Percentiles rank a stretch among this genome's conserved stretches.
Evolutionary conservation across 1,284 basidiomycete species (phyloP).

Genomic region (Pseudomicrostroma phylloplanum): DNA sequence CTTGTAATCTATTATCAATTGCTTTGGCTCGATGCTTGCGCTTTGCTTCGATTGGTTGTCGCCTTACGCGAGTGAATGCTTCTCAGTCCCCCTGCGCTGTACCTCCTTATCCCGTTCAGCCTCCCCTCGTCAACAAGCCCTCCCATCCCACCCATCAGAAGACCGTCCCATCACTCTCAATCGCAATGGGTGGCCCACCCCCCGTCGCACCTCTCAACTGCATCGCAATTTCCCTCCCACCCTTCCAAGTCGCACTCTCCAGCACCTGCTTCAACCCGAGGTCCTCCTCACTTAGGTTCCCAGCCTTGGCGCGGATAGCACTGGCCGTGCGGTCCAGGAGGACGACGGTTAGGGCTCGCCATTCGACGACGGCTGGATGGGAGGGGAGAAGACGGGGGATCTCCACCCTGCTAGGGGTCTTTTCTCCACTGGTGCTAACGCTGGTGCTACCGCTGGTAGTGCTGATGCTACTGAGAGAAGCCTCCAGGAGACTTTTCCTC

Average conservation of each 20-base stretch:
- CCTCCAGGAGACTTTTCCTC: slow-evolving; percentile 51
- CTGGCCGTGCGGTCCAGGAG: slow-evolving; percentile 56
- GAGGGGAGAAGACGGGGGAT: slow-evolving; percentile 61
- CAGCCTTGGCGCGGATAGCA: slow-evolving; percentile 19
- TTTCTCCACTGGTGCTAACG: slow-evolving; percentile 52
- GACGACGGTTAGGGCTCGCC: slow-evolving; percentile 89
- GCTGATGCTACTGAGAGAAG: slow-evolving; percentile 52
- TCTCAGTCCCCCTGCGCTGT: too few relatives aligned
- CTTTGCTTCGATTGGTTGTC: too few relatives aligned
- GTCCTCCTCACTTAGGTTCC: slow-evolving; percentile 54
- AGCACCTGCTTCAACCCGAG: slow-evolving; percentile 75
- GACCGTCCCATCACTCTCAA: slow-evolving; percentile 16
- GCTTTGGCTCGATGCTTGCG: too few relatives aligned
- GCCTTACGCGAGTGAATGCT: too few relatives aligned
- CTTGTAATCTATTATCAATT: too few relatives aligned
- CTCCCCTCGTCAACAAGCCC: too few relatives aligned
- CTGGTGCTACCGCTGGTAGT: slow-evolving; percentile 20
- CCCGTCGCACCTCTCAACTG: slow-evolving; percentile 65
- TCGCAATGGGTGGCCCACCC: slow-evolving; percentile 67
- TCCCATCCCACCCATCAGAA: too few relatives aligned
- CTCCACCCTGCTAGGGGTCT: slow-evolving; percentile 54
- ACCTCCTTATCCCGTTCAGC: too few relatives aligned
- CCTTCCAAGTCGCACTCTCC: slow-evolving; percentile 93
- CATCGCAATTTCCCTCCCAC: slow-evolving; percentile 77
- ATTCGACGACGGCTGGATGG: slow-evolving; percentile 86